phyloP scores from a whole-genome alignment of 345 rosid genomes.

The Boechera stricta region DNA sequence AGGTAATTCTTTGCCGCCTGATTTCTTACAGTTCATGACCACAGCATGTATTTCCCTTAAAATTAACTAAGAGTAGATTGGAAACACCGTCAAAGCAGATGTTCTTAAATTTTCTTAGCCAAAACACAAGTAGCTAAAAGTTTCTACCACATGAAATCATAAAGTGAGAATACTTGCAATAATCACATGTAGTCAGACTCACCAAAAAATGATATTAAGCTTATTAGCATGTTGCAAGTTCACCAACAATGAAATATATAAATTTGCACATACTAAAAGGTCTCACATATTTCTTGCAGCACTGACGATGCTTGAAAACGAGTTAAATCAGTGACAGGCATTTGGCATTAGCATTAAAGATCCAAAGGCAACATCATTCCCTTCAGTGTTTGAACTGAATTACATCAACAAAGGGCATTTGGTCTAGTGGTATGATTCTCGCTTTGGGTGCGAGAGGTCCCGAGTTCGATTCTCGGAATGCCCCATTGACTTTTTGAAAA shows the following conservation, averaged over 20 bases:
- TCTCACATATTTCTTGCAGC: neutral
- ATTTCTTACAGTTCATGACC: constrained; percentile 7
- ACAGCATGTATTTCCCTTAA: neutral
- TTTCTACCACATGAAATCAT: neutral
- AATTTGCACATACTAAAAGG: neutral
- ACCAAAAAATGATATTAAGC: neutral
- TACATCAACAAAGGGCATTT: constrained; percentile 32
- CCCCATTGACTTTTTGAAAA: constrained; percentile 11
- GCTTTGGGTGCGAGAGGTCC: constrained; percentile 48
- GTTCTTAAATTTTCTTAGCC: neutral
- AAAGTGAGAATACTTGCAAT: neutral
- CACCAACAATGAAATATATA: neutral
- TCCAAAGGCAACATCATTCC: constrained; percentile 9
- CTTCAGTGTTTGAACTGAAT: neutral
- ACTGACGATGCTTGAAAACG: neutral
- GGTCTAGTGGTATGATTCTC: constrained; percentile 49
- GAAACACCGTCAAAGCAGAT: neutral
- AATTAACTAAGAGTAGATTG: neutral
- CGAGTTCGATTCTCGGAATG: constrained; percentile 45
- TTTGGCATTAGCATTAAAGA: neutral
- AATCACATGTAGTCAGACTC: neutral
- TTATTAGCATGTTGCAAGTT: neutral
- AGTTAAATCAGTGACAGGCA: neutral
- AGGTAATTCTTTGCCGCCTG: neutral
- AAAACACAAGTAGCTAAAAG: neutral